phyloP scores from a whole-genome alignment of 768 basidiomycete species.

The Trametes coccinea region DNA sequence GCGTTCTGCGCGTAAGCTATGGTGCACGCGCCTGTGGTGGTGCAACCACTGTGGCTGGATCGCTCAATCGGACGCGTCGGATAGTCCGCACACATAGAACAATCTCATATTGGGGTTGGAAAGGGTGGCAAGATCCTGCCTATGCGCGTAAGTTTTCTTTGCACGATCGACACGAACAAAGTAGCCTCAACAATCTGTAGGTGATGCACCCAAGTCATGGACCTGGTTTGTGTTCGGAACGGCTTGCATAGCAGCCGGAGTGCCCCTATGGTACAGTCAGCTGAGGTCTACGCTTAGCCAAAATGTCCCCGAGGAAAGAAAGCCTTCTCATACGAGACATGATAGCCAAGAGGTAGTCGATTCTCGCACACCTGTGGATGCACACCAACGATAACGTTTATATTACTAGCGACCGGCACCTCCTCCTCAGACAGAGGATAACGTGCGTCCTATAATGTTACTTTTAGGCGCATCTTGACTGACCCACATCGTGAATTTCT shows the following conservation, averaged over 20 bases:
- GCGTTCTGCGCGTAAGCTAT: neutral
- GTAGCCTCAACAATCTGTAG: neutral
- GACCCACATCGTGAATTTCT: no score
- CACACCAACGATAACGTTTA: no score
- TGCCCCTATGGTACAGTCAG: conserved; percentile 6
- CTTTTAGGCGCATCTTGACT: no score
- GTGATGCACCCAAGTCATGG: neutral
- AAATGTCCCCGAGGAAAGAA: neutral
- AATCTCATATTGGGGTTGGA: neutral
- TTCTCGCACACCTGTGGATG: neutral
- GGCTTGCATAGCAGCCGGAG: neutral
- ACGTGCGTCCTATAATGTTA: no score
- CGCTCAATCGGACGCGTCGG: neutral
- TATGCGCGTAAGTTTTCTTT: neutral
- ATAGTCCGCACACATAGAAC: neutral
- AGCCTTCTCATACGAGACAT: neutral
- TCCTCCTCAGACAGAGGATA: no score
- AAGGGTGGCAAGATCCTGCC: neutral
- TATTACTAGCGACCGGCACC: no score
- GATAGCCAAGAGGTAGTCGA: neutral
- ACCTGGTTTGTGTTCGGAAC: conserved; percentile 3
- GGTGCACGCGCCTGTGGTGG: neutral
- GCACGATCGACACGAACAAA: neutral
- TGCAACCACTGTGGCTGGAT: neutral
- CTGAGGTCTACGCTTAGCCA: neutral